phyloP scores from a whole-genome alignment of 805 yeast genomes.

The Tetrapisispora iriomotensis region DNA sequence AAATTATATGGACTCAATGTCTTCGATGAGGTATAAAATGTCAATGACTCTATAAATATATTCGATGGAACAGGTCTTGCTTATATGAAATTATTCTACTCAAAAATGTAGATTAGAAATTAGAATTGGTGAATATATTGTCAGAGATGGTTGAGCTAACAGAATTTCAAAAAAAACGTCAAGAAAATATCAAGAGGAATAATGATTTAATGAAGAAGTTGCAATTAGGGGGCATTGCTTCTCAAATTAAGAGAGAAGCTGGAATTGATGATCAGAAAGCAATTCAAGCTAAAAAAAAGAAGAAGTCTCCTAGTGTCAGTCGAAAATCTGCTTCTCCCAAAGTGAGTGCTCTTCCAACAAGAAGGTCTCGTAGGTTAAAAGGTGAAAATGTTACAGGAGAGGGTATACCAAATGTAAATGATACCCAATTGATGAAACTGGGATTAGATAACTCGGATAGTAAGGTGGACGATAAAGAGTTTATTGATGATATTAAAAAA shows the following conservation, averaged over 20 bases:
- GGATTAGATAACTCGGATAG: conserved; percentile 3
- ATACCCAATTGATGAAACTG: conserved; percentile 16
- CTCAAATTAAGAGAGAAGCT: conserved; percentile 42
- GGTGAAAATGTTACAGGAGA: conserved; percentile 50
- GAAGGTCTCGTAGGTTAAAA: conserved; percentile 72
- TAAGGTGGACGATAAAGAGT: conserved; percentile 8
- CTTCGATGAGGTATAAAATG: too few species aligned
- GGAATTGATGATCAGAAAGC: conserved; percentile 26
- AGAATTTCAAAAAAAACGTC: conserved; percentile 62
- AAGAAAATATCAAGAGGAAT: conserved; percentile 75
- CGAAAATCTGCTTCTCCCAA: conserved; percentile 10
- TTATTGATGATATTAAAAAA: conserved; percentile 41
- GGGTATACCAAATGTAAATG: conserved; percentile 23
- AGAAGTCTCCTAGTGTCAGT: conserved; percentile 9
- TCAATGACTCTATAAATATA: not conserved
- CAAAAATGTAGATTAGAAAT: not conserved
- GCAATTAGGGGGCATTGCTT: conserved; percentile 51
- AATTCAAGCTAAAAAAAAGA: conserved; percentile 15
- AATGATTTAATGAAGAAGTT: conserved; percentile 62
- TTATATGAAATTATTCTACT: too few species aligned
- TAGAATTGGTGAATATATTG: not conserved
- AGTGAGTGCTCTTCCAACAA: conserved; percentile 39
- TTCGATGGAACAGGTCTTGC: not conserved
- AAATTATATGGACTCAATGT: too few species aligned
- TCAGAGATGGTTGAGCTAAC: conserved; percentile 31